Base-by-base conservation (phyloP, 1,284 basidiomycete genomes). In the Ustilago curta region DNA sequence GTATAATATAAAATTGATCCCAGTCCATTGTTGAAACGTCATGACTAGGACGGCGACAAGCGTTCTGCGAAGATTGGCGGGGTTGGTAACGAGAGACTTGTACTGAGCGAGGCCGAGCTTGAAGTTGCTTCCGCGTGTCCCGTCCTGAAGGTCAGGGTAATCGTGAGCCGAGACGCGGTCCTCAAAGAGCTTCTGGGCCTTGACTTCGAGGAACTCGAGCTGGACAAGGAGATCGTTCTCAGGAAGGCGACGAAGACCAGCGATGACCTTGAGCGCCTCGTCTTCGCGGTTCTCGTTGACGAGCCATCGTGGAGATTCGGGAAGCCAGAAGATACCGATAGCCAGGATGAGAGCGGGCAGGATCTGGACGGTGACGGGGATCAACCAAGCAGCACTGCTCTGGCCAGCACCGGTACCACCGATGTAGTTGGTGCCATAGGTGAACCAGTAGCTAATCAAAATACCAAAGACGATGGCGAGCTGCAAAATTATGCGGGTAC, bases 131-230 rank as follows among this genome's bases (percentile, higher is more conserved):
- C 62, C 73, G 64, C 87, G 88, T 5, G 87, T 87, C 16, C 88
- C 89, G 82, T 91, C 90, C 83, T 91, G 91, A 69, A 88, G 89
- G 50, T 90, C 85, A 6, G 91, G 91, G 86, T 79, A 51, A 53
- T 77, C 79, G 58, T 78, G 70, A 14, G 47, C 64, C n/a, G 63
- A 78, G 31, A 80, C 21, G 29, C 76, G 71, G 49, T 64, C 71
- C 49, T 68, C 59, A 54, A 74, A 72, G 18, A 67, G 64, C 63
- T 74, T 75, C 81, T 93, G 91, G 0, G 91, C 91, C 72, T 91
- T 91, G 85, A 94, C 91, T 81, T 93, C 91, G 89, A 93, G 87
- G 86, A 90, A 93, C 79, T 94, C 92, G 72, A 92, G 90, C 72
- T 91, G 90, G 8, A 93, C 90, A 11, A 91, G 84, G 19, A 91